Evolutionary conservation across 139 green algal genomes (phyloP), one percentile per base, ranked within the genome.

Genomic region (Chlamydomonas incerta): DNA sequence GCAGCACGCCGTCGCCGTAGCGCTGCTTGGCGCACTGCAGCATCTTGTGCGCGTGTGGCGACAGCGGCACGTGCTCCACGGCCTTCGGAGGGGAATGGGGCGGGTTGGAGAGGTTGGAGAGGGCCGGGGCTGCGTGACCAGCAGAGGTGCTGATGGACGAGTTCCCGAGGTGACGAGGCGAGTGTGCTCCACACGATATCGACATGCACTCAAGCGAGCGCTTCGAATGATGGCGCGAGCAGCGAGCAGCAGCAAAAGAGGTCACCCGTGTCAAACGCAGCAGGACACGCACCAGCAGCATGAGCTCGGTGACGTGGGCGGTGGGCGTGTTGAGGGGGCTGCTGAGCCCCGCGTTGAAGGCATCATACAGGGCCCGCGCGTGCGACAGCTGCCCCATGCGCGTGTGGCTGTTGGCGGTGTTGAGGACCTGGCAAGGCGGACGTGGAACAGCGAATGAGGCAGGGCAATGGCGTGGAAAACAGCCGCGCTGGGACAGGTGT

Each of bases 1-100:
- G 79, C 47, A 85, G 66, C 63, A 85, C 79, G 11, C 34, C 66
- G 35, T 77, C 68, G 50, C 55, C 66, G 80, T 86, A 86, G 13
- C 68, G 68, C 6, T 86, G 68, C 52, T 35, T 33, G 23, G 50
- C 62, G 50, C 79, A 55, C 24, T 33, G 11, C 24, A 70, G 47
- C 68, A 86, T 41, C 52, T 60, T 35, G 46, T 76, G 79, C n/a
- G 79, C 79, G 20, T 50, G 66, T 3, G 65, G 46, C 13, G 65
- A 83, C 60, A 66, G 63, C n/a, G 63, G 18, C n/a, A 37, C 13
- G 63, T 70, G 63, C 63, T 73, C 34, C 33, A 73, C 26, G 13
- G 67, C 33, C 67, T 73, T 33, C 67, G 34, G 17, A 26, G 13
- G 20, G 3, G 62, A 63, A 31, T 14, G 62, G 34, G 62, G 23